Percentiles rank a stretch among this genome's conserved stretches.
phyloP scores from a whole-genome alignment of 306 rosid genomes.

The Gynostemma pentaphyllum region DNA sequence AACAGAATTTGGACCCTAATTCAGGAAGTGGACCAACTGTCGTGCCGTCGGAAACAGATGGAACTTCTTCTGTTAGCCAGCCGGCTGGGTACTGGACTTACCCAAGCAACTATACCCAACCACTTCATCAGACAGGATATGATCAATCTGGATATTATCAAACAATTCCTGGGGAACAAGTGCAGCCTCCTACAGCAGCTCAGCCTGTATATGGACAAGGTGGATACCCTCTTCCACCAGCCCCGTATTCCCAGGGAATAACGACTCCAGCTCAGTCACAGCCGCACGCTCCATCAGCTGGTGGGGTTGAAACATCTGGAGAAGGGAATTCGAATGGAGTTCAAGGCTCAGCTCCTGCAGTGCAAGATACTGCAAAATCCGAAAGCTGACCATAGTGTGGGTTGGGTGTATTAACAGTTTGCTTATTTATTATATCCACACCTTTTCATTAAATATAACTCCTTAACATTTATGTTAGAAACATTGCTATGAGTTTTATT shows the following conservation, averaged over 20 bases:
- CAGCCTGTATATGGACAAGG: constrained; percentile 21
- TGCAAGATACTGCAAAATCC: constrained; percentile 14
- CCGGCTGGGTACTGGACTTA: constrained; percentile 37
- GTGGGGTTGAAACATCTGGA: constrained; percentile 14
- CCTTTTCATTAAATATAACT: not conserved
- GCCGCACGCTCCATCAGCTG: constrained; percentile 6
- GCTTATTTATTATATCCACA: not conserved
- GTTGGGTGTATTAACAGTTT: not conserved
- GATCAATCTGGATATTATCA: constrained; percentile 30
- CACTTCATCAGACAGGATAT: constrained; percentile 19
- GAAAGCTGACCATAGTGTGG: constrained; percentile 17
- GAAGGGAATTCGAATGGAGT: constrained; percentile 13
- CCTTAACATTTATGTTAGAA: not conserved
- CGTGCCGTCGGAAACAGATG: constrained; percentile 14
- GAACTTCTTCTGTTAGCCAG: constrained; percentile 19
- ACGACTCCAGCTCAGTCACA: constrained; percentile 12
- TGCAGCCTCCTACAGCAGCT: constrained; percentile 15
- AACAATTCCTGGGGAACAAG: constrained; percentile 16
- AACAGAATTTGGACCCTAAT: constrained; percentile 12
- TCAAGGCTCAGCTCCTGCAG: constrained; percentile 13
- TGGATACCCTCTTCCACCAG: constrained; percentile 23
- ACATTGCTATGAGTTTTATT: not conserved
- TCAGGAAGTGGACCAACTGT: constrained; percentile 24
- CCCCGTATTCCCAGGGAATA: constrained; percentile 12
- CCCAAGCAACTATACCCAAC: constrained; percentile 16